A percentile compares a stretch with the other conserved stretches of the same genome.
Evolutionary conservation across 78 protist species (phyloP).

Genomic region (Planoprotostelium fungivorum): DNA sequence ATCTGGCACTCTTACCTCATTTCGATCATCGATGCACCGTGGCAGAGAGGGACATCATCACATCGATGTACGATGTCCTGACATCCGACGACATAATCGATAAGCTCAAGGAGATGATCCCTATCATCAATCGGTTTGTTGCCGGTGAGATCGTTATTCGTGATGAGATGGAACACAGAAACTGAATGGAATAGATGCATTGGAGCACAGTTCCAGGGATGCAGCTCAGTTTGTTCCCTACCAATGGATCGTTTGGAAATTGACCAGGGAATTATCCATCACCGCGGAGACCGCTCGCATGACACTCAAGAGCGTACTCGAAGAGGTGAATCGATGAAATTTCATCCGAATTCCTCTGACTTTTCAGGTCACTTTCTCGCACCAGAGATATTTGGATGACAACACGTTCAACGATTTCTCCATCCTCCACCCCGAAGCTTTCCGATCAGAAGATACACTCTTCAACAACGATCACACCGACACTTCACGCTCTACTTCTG

Average conservation of each 20-base stretch:
- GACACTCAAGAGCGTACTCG: not conserved
- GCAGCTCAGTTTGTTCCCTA: not conserved
- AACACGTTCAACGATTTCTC: not conserved
- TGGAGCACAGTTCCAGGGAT: not conserved
- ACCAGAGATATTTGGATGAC: not conserved
- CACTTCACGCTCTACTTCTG: not conserved
- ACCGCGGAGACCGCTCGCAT: not conserved
- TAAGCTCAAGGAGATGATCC: too few species aligned
- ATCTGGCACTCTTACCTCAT: not conserved
- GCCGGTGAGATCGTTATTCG: too few species aligned
- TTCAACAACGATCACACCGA: not conserved
- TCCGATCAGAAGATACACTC: not conserved
- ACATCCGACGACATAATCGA: not conserved
- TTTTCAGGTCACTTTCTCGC: not conserved
- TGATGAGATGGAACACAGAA: too few species aligned
- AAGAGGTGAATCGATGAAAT: not conserved
- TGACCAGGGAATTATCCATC: not conserved
- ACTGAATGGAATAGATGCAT: not conserved
- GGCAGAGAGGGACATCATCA: not conserved
- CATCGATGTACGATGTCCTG: not conserved
- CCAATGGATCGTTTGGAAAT: not conserved
- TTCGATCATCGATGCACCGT: not conserved
- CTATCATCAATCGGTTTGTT: too few species aligned
- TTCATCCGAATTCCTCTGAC: not conserved
- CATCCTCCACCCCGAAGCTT: not conserved